Percentiles rank a stretch among this genome's conserved stretches.
These are phyloP conservation scores for Penicillium dipodomyicola DNA, from an alignment of 495 filamentous ascomycete species.

Conservation along the genomic window DNA sequence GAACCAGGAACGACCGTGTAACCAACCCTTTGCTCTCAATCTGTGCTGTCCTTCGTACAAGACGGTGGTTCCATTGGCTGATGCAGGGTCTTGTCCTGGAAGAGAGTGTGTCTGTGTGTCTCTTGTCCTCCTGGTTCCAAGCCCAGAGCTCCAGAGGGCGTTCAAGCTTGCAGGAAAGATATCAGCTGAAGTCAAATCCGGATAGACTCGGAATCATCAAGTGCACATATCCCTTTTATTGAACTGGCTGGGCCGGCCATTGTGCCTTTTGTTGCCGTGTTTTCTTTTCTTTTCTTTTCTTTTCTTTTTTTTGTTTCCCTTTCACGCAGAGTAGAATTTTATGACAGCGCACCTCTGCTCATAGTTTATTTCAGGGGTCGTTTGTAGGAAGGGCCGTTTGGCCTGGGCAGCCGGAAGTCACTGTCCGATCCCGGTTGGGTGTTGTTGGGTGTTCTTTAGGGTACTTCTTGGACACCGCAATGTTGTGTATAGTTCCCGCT, in stretches of 20 bases:
- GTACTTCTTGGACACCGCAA: conserved; percentile 4
- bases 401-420: conserved; percentile 16
- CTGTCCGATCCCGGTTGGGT: conserved; percentile 17
- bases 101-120: not conserved
- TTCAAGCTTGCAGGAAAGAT: conserved; percentile 16
- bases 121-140: conserved; percentile 4
- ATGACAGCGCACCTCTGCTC: conserved; percentile 17
- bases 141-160: conserved; percentile 9
- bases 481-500: conserved; percentile 5
- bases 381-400: conserved; percentile 26
- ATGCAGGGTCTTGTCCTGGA: conserved; percentile 17
- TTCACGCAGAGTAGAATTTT: conserved; percentile 2
- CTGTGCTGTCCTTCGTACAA: conserved; percentile 1
- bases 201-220: conserved; percentile 16
- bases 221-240: conserved; percentile 3
- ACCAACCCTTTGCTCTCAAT: conserved; percentile 12
- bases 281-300: too few relatives aligned
- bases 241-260: conserved; percentile 1
- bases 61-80: conserved; percentile 18
- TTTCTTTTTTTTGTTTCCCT: not conserved
- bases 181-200: conserved; percentile 8
- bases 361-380: conserved; percentile 8
- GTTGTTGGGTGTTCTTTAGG: conserved; percentile 8
- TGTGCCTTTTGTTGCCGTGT: conserved; percentile 4
- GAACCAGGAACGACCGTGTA: conserved; percentile 18